Evolutionary conservation across 1,139 yeast species (phyloP).

Genomic region (Zygoascus sp.): DNA sequence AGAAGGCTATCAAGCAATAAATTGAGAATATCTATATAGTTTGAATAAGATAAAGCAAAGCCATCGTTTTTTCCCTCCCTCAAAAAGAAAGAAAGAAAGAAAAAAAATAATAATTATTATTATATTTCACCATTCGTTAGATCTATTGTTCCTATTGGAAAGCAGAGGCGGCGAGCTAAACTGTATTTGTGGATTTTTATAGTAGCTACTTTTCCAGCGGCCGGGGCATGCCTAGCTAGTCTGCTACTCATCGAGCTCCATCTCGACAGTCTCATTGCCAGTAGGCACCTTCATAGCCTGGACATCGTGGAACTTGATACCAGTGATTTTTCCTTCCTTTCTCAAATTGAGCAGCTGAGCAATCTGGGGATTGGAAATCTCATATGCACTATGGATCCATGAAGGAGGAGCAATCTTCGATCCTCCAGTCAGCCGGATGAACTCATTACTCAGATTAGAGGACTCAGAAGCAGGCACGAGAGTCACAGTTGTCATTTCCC

Average conservation of each 20-base stretch:
- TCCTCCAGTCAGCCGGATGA: slow-evolving; percentile 80
- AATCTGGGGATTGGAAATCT: slow-evolving; percentile 32
- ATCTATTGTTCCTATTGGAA: too few species aligned
- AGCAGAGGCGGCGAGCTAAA: too few species aligned
- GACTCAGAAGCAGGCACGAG: slow-evolving; percentile 45
- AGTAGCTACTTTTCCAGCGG: too few species aligned
- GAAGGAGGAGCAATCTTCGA: slow-evolving; percentile 61
- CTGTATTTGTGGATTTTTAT: too few species aligned
- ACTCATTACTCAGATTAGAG: slow-evolving; percentile 49
- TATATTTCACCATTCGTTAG: too few species aligned
- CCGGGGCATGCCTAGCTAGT: too few species aligned
- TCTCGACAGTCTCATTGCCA: slow-evolving; percentile 1
- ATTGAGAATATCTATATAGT: neutral
- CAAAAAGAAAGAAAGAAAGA: too few species aligned
- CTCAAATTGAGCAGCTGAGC: slow-evolving; percentile 25
- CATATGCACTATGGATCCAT: slow-evolving; percentile 73
- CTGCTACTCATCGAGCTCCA: slow-evolving; percentile 9
- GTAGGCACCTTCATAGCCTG: slow-evolving; percentile 24
- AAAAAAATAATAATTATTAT: too few species aligned
- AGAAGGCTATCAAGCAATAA: slow-evolving; percentile 37
- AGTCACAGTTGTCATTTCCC: slow-evolving; percentile 72
- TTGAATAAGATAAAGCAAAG: slow-evolving; percentile 3
- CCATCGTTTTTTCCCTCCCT: too few species aligned
- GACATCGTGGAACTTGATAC: slow-evolving; percentile 30
- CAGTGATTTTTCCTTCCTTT: slow-evolving; percentile 24